These are phyloP conservation scores for Lithohypha guttulata DNA, from an alignment of 2,329 filamentous ascomycete species.

Conservation along the genomic window DNA sequence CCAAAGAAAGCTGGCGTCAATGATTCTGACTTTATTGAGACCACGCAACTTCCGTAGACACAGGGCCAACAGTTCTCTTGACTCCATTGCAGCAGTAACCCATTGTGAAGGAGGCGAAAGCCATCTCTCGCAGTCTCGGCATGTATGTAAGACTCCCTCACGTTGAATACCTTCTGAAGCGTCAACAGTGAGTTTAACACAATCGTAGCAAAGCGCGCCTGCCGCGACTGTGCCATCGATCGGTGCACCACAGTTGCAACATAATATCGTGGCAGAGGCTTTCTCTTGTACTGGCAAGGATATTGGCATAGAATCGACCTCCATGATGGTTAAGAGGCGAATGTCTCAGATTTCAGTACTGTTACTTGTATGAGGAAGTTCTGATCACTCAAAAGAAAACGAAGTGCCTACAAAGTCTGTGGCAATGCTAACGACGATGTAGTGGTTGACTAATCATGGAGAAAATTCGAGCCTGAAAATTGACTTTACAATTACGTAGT, in stretches of 20 bases:
- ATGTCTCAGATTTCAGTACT: too few species aligned
- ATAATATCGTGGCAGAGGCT: slow-evolving; percentile 60
- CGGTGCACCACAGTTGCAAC: slow-evolving; percentile 91
- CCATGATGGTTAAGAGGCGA: slow-evolving; percentile 32
- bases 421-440: too few species aligned
- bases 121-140: slow-evolving; percentile 91
- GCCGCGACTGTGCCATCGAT: slow-evolving; percentile 83
- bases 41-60: slow-evolving; percentile 83
- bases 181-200: slow-evolving; percentile 87
- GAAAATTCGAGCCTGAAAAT: too few species aligned
- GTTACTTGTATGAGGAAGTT: too few species aligned
- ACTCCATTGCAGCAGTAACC: slow-evolving; percentile 76
- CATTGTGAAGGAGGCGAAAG: slow-evolving; percentile 75
- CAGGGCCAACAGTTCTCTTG: slow-evolving; percentile 80
- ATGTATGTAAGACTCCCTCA: slow-evolving; percentile 82
- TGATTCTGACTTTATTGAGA: slow-evolving; percentile 80
- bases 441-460: too few species aligned
- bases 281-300: slow-evolving; percentile 24
- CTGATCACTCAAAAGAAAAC: too few species aligned
- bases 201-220: slow-evolving; percentile 89
- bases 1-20: slow-evolving; percentile 95
- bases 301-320: slow-evolving; percentile 43
- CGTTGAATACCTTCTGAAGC: slow-evolving; percentile 84
- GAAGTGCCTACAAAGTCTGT: too few species aligned
- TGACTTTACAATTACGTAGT: too few species aligned